Evolutionary conservation across 75 land plant species (phyloP).

Genomic region (Sequoiadendron giganteum): DNA sequence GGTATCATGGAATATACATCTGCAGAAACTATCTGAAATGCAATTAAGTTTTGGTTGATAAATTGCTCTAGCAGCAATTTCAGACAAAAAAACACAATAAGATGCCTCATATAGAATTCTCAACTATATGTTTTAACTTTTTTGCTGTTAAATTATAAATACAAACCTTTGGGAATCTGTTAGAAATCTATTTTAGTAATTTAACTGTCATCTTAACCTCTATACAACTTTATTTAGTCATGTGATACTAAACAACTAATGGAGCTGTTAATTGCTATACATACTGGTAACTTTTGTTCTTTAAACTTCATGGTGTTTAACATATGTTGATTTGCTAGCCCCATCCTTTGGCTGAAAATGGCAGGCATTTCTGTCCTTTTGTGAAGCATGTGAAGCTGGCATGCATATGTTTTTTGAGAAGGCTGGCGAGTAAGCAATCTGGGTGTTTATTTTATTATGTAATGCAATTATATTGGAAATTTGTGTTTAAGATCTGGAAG

Average conservation of each 20-base stretch:
- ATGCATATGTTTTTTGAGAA: constrained; percentile 89
- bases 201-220: neutral
- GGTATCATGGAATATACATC: constrained; percentile 30
- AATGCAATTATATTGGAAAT: neutral
- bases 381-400: constrained; percentile 96
- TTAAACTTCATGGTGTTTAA: neutral
- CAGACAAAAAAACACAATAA: neutral
- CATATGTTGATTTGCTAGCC: neutral
- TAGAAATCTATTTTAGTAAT: neutral
- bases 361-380: constrained; percentile 92
- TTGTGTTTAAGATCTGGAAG: neutral
- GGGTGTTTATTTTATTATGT: neutral
- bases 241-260: constrained; percentile 1
- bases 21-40: neutral
- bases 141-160: neutral
- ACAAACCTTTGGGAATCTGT: neutral
- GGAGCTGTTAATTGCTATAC: neutral
- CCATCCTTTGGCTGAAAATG: constrained; percentile 2
- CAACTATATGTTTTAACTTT: neutral
- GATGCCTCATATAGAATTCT: neutral
- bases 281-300: constrained; percentile 11
- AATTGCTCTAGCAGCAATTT: neutral
- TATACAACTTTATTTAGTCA: neutral
- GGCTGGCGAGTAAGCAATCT: constrained; percentile 89
- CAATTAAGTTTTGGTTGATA: neutral